Evolutionary conservation across 345 rosid genomes (phyloP), one percentile per base, ranked within the genome.

Genomic region (Gossypium mustelinum): DNA sequence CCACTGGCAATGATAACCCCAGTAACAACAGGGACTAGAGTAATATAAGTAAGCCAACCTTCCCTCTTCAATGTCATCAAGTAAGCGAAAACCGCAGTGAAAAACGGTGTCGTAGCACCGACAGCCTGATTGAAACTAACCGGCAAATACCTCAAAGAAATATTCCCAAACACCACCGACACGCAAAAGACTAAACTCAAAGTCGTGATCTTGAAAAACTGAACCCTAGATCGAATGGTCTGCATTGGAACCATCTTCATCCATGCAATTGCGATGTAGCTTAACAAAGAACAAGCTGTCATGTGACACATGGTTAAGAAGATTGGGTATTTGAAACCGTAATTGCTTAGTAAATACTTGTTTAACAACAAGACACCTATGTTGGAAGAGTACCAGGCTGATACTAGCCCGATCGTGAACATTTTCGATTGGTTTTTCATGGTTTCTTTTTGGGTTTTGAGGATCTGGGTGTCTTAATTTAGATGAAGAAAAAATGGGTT

Each of bases 231-330:
- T 67, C 98, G 91, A 73, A 96, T 89, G 29, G 97, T 96, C 75
- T 96, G 99, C 97, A 96, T 88, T 3, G 98, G 99, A 7, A 96
- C 99, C 91, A 96, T 86, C 88, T 90, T 93, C 85, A 96, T 65
- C 98, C 99, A 93, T 2, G 92, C 98, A 71, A 96, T 90, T 79
- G 94, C 97, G 43, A 96, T 73, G 81, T 96, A 96, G 84, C 97
- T 90, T 25, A 96, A 81, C 81, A 93, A 76, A 56, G 97, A 90
- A 73, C 98, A 96, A 52, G 99, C 97, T 11, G 97, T 96, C 99
- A 96, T 96, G 86, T 96, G 99, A 75, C 99, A 96, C 98, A 96
- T 93, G 73, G 99, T 93, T 73, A 96, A 85, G 80, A 96, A 96
- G 83, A 96, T 96, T 75, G 99, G 99, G 79, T 93, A 93, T 84